Conservation (phyloP, 345 rosid species). For the Corymbia maculata region DNA sequence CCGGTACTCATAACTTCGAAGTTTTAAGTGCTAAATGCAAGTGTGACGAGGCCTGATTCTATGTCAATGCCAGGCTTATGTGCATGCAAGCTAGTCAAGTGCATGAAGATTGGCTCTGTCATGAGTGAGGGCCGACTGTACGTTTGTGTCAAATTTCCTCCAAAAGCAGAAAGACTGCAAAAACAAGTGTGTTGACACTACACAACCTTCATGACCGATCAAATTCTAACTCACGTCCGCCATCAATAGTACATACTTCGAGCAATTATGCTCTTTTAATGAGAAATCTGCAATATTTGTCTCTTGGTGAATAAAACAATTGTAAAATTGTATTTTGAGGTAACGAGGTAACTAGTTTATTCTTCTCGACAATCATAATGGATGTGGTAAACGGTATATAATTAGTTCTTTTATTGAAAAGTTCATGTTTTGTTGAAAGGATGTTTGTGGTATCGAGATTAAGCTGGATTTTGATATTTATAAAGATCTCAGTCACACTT, state of each 20-base stretch:
- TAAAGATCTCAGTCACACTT: too few species aligned
- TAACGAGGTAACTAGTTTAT: too few species aligned
- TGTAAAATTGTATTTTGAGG: not conserved
- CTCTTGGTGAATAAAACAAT: not conserved
- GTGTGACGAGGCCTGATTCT: not conserved
- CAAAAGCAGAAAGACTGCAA: not conserved
- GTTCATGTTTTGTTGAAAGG: not conserved
- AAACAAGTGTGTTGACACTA: not conserved
- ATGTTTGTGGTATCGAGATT: not conserved
- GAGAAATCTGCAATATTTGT: not conserved
- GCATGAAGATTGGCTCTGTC: not conserved
- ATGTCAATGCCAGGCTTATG: not conserved
- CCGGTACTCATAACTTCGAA: accelerated
- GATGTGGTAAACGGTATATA: too few species aligned
- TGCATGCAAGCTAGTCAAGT: not conserved
- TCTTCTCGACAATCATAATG: not conserved
- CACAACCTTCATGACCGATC: not conserved
- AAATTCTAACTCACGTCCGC: not conserved
- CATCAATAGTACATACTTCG: not conserved
- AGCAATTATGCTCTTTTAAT: not conserved
- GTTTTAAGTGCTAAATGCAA: not conserved
- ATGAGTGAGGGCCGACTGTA: not conserved
- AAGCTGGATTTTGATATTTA: not conserved
- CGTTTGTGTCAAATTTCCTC: not conserved
- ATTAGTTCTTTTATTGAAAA: too few species aligned